Percentiles rank a stretch among this genome's conserved stretches.
Evolutionary conservation across 2,329 filamentous ascomycete species (phyloP).

Genomic region (Neopestalotiopsis rosae): DNA sequence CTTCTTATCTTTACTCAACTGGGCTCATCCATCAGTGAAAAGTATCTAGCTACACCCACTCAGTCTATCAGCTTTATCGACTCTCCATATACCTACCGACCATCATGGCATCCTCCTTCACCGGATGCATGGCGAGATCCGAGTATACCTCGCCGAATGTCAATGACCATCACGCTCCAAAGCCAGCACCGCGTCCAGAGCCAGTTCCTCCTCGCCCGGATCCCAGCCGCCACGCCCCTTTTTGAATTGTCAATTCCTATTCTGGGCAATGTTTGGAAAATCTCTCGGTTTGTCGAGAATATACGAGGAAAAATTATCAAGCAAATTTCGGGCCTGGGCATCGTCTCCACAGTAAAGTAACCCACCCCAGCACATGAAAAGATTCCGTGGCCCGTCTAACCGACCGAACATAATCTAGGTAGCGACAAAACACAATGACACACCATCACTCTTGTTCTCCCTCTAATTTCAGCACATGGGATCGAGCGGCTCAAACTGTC

Average conservation of each 20-base stretch:
- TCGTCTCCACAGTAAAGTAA: background rate
- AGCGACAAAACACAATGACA: too few species aligned
- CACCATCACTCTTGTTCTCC: too few species aligned
- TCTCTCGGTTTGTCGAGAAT: background rate
- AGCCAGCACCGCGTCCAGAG: slow-evolving; percentile 36
- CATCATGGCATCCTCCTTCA: background rate
- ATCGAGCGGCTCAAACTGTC: background rate
- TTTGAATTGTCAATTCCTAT: background rate
- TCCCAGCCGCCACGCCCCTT: slow-evolving; percentile 20
- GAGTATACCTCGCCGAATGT: background rate
- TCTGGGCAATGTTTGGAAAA: background rate
- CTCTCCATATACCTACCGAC: too few species aligned
- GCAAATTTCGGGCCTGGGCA: background rate
- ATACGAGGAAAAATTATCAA: slow-evolving; percentile 6
- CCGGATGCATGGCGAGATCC: background rate
- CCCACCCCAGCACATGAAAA: background rate
- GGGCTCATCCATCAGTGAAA: background rate
- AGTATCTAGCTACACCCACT: background rate
- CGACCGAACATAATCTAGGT: background rate
- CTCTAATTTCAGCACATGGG: background rate
- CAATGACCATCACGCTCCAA: slow-evolving; percentile 28
- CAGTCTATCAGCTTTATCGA: background rate
- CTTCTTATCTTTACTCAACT: slow-evolving; percentile 1
- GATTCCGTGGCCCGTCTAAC: background rate
- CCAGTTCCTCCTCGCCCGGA: slow-evolving; percentile 36